These are phyloP conservation scores for Dillenia suffruticosa DNA, from an alignment of 164 flowering plant species.

Conservation along the genomic window DNA sequence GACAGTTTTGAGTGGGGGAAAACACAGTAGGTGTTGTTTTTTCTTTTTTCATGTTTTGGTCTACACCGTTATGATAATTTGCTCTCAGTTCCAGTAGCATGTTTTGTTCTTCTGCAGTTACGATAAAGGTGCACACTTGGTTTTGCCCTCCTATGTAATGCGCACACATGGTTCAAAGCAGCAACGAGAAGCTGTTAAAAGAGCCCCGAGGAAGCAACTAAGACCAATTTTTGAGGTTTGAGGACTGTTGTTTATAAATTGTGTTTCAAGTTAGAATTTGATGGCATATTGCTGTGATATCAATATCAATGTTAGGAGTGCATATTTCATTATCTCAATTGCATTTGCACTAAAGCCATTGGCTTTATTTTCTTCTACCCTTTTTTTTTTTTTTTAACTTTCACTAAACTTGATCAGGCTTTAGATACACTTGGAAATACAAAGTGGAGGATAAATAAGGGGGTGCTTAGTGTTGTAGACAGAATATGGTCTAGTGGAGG, in stretches of 20 bases:
- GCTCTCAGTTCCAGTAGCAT: neutral
- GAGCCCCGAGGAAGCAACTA: slow-evolving; percentile 51
- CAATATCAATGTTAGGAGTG: too few relatives aligned
- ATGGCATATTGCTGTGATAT: too few relatives aligned
- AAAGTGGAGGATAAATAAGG: slow-evolving; percentile 87
- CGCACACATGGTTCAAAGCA: slow-evolving; percentile 90
- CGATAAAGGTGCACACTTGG: slow-evolving; percentile 83
- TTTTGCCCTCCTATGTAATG: slow-evolving; percentile 90
- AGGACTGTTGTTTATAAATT: neutral
- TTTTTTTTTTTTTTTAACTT: too few relatives aligned
- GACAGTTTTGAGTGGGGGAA: too few relatives aligned
- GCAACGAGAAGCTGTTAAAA: slow-evolving; percentile 73
- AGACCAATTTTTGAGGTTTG: slow-evolving; percentile 77
- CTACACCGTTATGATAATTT: neutral
- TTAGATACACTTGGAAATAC: slow-evolving; percentile 88
- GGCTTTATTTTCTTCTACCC: too few relatives aligned
- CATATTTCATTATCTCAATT: too few relatives aligned
- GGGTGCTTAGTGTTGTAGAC: slow-evolving; percentile 74
- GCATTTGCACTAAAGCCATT: too few relatives aligned
- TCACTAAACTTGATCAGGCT: slow-evolving; percentile 48
- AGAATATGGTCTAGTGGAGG: slow-evolving; percentile 96
- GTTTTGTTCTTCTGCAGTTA: slow-evolving; percentile 43
- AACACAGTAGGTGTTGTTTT: too few relatives aligned
- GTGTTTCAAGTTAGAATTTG: too few relatives aligned
- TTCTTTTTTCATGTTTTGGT: too few relatives aligned